Conservation (phyloP, 2,329 filamentous ascomycete genomes). For the Epicoccum nigrum region DNA sequence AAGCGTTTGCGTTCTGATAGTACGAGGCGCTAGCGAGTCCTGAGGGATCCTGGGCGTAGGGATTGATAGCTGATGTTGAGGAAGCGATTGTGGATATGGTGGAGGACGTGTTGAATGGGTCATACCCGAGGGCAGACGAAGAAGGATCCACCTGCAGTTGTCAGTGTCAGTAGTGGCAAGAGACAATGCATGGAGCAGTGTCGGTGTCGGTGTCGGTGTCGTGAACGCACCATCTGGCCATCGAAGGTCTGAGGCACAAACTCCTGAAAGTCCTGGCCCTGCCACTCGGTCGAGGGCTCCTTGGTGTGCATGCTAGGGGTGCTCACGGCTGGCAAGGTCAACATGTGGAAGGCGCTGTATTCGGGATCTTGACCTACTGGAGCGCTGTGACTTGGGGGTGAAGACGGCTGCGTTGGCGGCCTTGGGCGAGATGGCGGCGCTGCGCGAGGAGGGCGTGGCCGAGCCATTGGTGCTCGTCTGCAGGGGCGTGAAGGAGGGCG, state of each 20-base stretch:
- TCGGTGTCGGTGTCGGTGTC: neutral
- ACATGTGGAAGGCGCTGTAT: constrained; percentile 13
- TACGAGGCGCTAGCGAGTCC: constrained; percentile 68
- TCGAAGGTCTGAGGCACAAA: constrained; percentile 64
- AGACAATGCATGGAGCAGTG: neutral
- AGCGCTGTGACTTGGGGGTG: constrained; percentile 67
- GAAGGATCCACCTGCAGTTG: constrained; percentile 41
- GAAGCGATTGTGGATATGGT: constrained; percentile 43
- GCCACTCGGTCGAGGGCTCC: constrained; percentile 56
- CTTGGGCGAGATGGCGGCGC: constrained; percentile 83
- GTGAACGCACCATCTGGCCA: constrained; percentile 55
- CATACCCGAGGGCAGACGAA: constrained; percentile 48
- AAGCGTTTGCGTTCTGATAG: constrained; percentile 65
- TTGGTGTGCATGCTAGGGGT: constrained; percentile 54
- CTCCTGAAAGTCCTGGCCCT: constrained; percentile 56
- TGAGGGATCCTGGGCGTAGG: constrained; percentile 76
- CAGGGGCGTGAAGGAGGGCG: constrained; percentile 87
- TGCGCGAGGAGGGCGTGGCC: constrained; percentile 62
- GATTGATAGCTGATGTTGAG: constrained; percentile 56
- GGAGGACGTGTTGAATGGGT: constrained; percentile 51
- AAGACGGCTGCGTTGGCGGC: constrained; percentile 88
- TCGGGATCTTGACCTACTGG: constrained; percentile 42
- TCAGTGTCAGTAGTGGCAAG: neutral
- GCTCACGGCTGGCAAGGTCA: constrained; percentile 44
- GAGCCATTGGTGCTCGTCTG: constrained; percentile 55